Evolutionary conservation across 2,329 filamentous ascomycete genomes (phyloP), one percentile per base, ranked within the genome.

Genomic region (Aspergillaceae sp.): DNA sequence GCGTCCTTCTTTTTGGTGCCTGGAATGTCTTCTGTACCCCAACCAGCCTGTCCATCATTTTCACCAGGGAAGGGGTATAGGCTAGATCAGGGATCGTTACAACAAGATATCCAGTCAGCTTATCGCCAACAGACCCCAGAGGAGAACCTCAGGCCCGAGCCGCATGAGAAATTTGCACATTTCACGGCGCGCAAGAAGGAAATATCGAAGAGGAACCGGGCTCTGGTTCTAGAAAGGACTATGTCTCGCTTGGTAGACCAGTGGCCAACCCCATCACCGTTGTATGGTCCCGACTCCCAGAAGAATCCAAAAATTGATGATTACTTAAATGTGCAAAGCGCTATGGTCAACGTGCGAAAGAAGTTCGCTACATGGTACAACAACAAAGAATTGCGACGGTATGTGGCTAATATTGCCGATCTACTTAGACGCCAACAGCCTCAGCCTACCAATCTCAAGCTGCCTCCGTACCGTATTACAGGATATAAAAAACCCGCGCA

Each of bases 281-380:
- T 19, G 19, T 19, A 1, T 19, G 19, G 28, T 51, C 59, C 4
- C 34, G 38, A 27, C 28, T 27, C 29, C 56, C 59, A 29, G 41
- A 42, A 43, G 43, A 32, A 40, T 36, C 53, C 53, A 40, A 35
- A 35, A 29, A 50, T 55, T 26, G 27, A 42, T 5, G 50, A 49
- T 7, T 58, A 59, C 44, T 47, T 51, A 35, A 26, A 51, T 6
- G 37, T 51, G 10, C 7, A 47, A n/a, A 42, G 44, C 30, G 50
- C 47, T 7, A 56, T 59, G 51, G 5, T 9, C 6, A 2, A 26
- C 0, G 51, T 50, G 28, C 40, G 36, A 4, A 4, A n/a, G 10
- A 47, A 34, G 5, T 58, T 61, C 29, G 26, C 40, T n/a, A 43
- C n/a, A 2, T 64, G 61, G 58, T 57, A 50, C 40, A 46, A 59